phyloP scores from a whole-genome alignment of 2,329 filamentous ascomycete species.

The Trichophyton verrucosum region DNA sequence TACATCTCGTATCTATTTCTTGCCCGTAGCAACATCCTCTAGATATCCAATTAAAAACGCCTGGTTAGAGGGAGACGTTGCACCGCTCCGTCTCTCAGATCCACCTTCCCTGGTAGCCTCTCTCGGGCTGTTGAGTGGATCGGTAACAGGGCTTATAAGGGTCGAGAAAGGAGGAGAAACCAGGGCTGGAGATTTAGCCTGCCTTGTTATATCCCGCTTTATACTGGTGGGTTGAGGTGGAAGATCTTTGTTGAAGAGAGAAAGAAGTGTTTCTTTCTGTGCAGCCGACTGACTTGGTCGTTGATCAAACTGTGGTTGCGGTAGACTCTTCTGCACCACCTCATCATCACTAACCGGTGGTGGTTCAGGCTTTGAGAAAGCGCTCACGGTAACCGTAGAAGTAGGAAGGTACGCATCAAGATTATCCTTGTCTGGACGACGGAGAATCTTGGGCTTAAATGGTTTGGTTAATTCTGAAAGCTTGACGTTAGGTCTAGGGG shows the following conservation, averaged over 20 bases:
- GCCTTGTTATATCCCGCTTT: background rate
- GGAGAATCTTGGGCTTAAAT: constrained; percentile 44
- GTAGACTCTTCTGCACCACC: constrained; percentile 8
- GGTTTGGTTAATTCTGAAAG: constrained; percentile 30
- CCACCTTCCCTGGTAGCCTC: background rate
- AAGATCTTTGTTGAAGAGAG: constrained; percentile 47
- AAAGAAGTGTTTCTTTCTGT: constrained; percentile 43
- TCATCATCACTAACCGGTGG: constrained; percentile 8
- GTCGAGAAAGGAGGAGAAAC: constrained; percentile 8
- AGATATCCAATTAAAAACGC: constrained; percentile 66
- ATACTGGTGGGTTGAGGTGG: constrained; percentile 2
- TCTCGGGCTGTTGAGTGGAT: background rate
- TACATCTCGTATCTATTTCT: constrained; percentile 7
- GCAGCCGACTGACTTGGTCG: constrained; percentile 32
- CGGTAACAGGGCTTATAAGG: background rate
- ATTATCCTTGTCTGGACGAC: constrained; percentile 34
- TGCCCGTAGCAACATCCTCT: constrained; percentile 42
- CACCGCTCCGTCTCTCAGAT: constrained; percentile 13
- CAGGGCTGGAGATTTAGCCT: constrained; percentile 6
- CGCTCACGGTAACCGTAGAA: constrained; percentile 18
- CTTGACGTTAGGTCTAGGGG: constrained; percentile 15
- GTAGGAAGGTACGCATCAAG: constrained; percentile 21
- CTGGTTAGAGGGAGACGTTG: constrained; percentile 54
- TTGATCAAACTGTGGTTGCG: constrained; percentile 21
- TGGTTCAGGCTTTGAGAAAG: constrained; percentile 15